Conservation (phyloP, 495 filamentous ascomycete genomes). For the Recurvomyces mirabilis region DNA sequence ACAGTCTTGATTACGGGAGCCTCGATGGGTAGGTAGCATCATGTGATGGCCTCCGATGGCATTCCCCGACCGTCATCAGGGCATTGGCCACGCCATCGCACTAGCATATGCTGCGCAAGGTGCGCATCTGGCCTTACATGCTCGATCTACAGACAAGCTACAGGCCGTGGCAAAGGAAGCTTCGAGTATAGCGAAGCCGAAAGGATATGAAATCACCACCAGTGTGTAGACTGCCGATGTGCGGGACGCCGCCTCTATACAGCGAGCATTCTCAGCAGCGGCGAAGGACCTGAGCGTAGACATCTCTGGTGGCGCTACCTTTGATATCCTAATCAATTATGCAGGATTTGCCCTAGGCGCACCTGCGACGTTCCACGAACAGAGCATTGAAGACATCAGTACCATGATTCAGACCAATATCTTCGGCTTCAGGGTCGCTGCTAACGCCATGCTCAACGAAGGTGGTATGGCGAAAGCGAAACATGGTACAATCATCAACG, state of each 20-base stretch:
- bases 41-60: too few species aligned
- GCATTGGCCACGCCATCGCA: constrained; percentile 31
- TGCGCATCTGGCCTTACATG: constrained; percentile 23
- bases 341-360: constrained; percentile 33
- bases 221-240: constrained; percentile 24
- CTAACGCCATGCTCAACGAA: constrained; percentile 29
- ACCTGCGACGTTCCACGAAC: constrained; percentile 21
- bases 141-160: constrained; percentile 26
- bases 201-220: constrained; percentile 12
- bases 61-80: constrained; percentile 10
- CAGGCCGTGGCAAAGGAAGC: constrained; percentile 11
- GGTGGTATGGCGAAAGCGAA: constrained; percentile 23
- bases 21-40: background rate
- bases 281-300: constrained; percentile 20
- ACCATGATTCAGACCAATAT: constrained; percentile 32
- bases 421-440: constrained; percentile 28
- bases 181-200: background rate
- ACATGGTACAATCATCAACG: constrained; percentile 31
- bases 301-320: background rate
- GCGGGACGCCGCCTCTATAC: constrained; percentile 15
- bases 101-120: constrained; percentile 18
- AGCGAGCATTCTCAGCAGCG: too few species aligned
- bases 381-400: constrained; percentile 23
- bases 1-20: constrained; percentile 14
- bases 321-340: constrained; percentile 35